Percentiles rank a stretch among this genome's conserved stretches.
phyloP scores from a whole-genome alignment of 2,329 filamentous ascomycete species.

The Penicillium sp. region DNA sequence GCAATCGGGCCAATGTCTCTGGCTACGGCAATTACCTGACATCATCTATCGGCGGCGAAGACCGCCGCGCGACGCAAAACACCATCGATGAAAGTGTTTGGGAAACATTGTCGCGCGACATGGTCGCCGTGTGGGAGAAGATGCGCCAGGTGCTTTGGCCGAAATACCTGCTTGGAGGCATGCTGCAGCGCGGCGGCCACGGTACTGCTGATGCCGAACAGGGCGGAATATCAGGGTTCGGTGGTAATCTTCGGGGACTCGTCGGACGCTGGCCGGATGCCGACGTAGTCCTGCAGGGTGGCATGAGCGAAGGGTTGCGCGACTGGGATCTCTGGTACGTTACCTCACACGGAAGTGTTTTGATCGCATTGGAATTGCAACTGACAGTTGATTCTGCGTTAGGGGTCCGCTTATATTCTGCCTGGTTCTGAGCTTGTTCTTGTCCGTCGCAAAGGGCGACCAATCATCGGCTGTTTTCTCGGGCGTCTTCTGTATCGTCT shows the following conservation, averaged over 20 bases:
- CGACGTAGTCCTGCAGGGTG: slow-evolving; percentile 61
- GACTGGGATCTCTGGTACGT: slow-evolving; percentile 91
- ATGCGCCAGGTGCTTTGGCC: slow-evolving; percentile 96
- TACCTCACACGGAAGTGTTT: background rate
- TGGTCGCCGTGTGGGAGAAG: slow-evolving; percentile 94
- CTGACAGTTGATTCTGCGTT: slow-evolving; percentile 5
- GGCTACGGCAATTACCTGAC: slow-evolving; percentile 78
- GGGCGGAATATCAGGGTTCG: slow-evolving; percentile 50
- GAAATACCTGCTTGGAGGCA: slow-evolving; percentile 77
- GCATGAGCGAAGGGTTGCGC: slow-evolving; percentile 82
- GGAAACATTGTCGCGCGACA: slow-evolving; percentile 90
- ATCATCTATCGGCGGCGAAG: slow-evolving; percentile 85
- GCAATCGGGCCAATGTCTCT: slow-evolving; percentile 49
- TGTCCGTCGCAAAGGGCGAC: slow-evolving; percentile 74
- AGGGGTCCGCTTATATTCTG: slow-evolving; percentile 94
- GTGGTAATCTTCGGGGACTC: slow-evolving; percentile 51
- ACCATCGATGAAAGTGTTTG: slow-evolving; percentile 97
- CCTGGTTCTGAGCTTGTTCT: slow-evolving; percentile 76
- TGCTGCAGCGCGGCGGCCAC: slow-evolving; percentile 57
- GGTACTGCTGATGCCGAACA: slow-evolving; percentile 54
- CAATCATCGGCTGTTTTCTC: slow-evolving; percentile 91
- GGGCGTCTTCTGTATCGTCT: slow-evolving; percentile 93
- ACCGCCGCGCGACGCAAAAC: slow-evolving; percentile 81
- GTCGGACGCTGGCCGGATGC: slow-evolving; percentile 65
- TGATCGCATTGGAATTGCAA: background rate